Evolutionary conservation across 305 asterid genomes (phyloP).

Genomic region (Solanum hybrid): DNA sequence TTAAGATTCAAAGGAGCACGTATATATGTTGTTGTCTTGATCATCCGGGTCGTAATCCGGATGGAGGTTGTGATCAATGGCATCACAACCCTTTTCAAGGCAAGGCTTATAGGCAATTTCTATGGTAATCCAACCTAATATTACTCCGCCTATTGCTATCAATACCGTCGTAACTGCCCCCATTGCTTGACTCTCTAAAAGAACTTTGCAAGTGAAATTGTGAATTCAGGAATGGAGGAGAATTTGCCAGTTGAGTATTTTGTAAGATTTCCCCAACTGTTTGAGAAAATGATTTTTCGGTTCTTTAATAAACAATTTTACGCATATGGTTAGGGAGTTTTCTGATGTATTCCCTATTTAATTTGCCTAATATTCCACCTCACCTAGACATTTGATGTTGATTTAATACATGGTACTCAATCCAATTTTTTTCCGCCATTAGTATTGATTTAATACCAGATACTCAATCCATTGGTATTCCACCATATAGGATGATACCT

Average conservation of each 20-base stretch:
- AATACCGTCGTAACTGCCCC: slow-evolving; percentile 49
- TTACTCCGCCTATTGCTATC: slow-evolving; percentile 70
- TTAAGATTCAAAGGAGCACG: slow-evolving; percentile 51
- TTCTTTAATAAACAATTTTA: not conserved
- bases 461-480: too few relatives aligned
- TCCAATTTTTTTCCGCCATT: too few relatives aligned
- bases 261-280: not conserved
- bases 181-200: not conserved
- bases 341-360: too few relatives aligned
- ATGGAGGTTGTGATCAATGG: slow-evolving; percentile 72
- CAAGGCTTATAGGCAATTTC: slow-evolving; percentile 89
- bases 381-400: too few relatives aligned
- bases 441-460: too few relatives aligned
- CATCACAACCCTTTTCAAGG: slow-evolving; percentile 82
- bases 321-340: too few relatives aligned
- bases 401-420: too few relatives aligned
- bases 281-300: not conserved
- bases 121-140: slow-evolving; percentile 69
- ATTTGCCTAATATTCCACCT: too few relatives aligned
- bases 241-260: not conserved
- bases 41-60: slow-evolving; percentile 89
- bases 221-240: not conserved
- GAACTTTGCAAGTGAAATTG: not conserved
- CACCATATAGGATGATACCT: too few relatives aligned
- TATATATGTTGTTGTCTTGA: slow-evolving; percentile 3